Evolutionary conservation across 441 rosid species (phyloP).

Genomic region (Francoa sonchifolia): DNA sequence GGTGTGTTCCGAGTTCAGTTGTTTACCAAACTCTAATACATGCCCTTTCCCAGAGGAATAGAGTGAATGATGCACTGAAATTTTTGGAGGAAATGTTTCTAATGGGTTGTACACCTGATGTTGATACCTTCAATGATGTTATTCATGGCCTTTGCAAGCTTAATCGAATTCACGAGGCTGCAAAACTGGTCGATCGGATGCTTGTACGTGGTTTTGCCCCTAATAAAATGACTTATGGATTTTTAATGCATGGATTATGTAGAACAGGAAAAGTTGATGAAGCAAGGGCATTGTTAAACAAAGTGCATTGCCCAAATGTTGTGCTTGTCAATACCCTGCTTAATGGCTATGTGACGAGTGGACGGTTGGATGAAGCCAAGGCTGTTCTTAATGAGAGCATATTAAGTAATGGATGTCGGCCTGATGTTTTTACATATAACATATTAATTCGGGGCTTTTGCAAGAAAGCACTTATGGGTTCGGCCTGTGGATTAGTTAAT

Average conservation of each 20-base stretch:
- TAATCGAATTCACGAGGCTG: conserved; percentile 56
- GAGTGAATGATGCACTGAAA: conserved; percentile 56
- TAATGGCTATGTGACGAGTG: conserved; percentile 50
- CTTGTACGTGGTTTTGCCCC: conserved; percentile 53
- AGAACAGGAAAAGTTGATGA: conserved; percentile 46
- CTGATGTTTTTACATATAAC: conserved; percentile 56
- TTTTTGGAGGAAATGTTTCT: conserved; percentile 78
- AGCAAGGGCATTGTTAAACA: conserved; percentile 43
- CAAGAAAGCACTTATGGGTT: conserved; percentile 44
- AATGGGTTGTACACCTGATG: conserved; percentile 70
- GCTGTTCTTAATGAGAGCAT: conserved; percentile 29
- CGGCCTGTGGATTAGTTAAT: conserved; percentile 45
- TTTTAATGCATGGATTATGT: conserved; percentile 57
- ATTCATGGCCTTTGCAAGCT: conserved; percentile 53
- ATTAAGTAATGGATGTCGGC: conserved; percentile 22
- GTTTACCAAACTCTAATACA: conserved; percentile 73
- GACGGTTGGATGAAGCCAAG: conserved; percentile 53
- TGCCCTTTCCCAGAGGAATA: conserved; percentile 40
- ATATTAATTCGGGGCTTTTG: conserved; percentile 50
- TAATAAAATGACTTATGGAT: conserved; percentile 49
- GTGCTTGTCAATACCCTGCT: conserved; percentile 54
- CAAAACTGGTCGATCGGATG: conserved; percentile 67
- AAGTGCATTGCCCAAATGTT: conserved; percentile 33
- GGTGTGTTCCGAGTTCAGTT: conserved; percentile 67
- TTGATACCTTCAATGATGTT: conserved; percentile 70